Conservation (phyloP, 1,139 yeast genomes). For the Cylindricascospora bacillispora region DNA sequence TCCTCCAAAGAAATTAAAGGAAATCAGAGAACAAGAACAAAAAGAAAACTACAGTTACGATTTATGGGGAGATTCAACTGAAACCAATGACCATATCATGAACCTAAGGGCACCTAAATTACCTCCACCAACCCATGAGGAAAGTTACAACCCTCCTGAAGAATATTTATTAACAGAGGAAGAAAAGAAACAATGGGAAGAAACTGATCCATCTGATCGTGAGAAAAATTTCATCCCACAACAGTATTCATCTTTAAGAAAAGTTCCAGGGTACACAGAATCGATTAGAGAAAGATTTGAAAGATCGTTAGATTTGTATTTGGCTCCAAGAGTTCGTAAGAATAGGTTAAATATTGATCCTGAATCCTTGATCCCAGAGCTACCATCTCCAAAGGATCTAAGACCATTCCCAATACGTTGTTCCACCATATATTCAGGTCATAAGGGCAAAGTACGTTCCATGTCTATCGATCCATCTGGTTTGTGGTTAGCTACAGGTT, state of each 20-base stretch:
- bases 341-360: slow-evolving; percentile 91
- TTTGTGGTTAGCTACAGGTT: slow-evolving; percentile 91
- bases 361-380: slow-evolving; percentile 86
- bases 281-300: slow-evolving; percentile 84
- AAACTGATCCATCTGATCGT: slow-evolving; percentile 63
- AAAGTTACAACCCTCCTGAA: slow-evolving; percentile 94
- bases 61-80: slow-evolving; percentile 65
- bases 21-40: slow-evolving; percentile 39
- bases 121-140: slow-evolving; percentile 94
- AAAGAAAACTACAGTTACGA: slow-evolving; percentile 47
- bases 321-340: slow-evolving; percentile 93
- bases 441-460: slow-evolving; percentile 68
- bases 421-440: slow-evolving; percentile 77
- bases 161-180: slow-evolving; percentile 77
- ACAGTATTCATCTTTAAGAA: slow-evolving; percentile 69
- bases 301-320: slow-evolving; percentile 81
- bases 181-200: slow-evolving; percentile 63
- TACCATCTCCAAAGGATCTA: slow-evolving; percentile 92
- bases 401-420: slow-evolving; percentile 97
- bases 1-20: slow-evolving; percentile 50
- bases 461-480: slow-evolving; percentile 83
- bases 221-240: slow-evolving; percentile 72
- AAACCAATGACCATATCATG: slow-evolving; percentile 68
- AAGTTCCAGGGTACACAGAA: slow-evolving; percentile 88
- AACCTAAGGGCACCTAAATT: slow-evolving; percentile 87